Conservation (phyloP, 2,329 filamentous ascomycete species). For the Stenocarpella maydis region DNA sequence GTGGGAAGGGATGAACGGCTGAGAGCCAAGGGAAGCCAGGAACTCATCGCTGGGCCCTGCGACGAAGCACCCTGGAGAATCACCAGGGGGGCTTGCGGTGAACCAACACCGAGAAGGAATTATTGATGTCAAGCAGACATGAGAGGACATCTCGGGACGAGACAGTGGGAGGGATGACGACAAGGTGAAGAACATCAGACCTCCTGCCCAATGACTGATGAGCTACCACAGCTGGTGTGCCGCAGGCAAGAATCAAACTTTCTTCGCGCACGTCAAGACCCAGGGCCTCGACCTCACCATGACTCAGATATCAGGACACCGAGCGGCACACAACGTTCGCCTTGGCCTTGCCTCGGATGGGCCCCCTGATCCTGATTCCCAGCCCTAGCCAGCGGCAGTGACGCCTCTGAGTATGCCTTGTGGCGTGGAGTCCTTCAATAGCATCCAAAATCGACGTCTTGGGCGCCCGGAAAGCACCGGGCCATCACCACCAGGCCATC, state of each 20-base stretch:
- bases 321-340: slow-evolving; percentile 1
- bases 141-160: slow-evolving; percentile 17
- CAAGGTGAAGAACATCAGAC: slow-evolving; percentile 24
- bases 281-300: slow-evolving; percentile 8
- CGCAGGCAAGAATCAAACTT: slow-evolving; percentile 9
- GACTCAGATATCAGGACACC: neutral
- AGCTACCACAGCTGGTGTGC: neutral
- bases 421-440: neutral
- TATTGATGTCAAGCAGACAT: slow-evolving; percentile 13
- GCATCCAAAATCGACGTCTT: neutral
- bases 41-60: neutral
- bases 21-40: neutral
- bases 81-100: no score
- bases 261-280: slow-evolving; percentile 14
- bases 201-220: slow-evolving; percentile 11
- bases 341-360: slow-evolving; percentile 11
- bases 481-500: neutral
- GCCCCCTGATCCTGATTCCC: neutral
- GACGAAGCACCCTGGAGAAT: neutral
- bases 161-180: slow-evolving; percentile 8
- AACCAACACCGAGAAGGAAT: neutral
- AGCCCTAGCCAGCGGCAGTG: neutral
- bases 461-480: neutral
- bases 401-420: neutral
- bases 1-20: neutral